These are phyloP conservation scores for Suillus plorans DNA, from an alignment of 768 basidiomycete species.

Conservation along the genomic window DNA sequence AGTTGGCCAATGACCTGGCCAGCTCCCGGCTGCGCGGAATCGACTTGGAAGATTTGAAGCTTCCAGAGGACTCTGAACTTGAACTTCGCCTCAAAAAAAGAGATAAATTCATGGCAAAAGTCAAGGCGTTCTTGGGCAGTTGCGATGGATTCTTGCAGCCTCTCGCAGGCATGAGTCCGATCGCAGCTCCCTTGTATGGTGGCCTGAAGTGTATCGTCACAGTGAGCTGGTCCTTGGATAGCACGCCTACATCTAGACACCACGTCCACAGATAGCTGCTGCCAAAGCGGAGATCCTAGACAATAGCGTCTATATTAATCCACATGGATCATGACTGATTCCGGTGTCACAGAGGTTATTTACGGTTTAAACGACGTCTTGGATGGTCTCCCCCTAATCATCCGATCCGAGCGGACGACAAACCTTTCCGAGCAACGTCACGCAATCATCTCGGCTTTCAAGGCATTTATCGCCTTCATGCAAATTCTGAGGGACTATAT, in stretches of 20 bases:
- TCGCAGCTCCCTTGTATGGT: not conserved
- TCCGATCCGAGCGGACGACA: not conserved
- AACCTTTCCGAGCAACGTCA: not conserved
- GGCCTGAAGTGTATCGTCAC: not conserved
- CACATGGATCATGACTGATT: not conserved
- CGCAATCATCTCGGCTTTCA: not conserved
- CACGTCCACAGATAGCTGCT: not conserved
- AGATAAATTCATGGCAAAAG: not conserved
- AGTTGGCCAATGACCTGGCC: not conserved
- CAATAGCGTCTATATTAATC: not conserved
- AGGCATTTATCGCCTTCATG: not conserved
- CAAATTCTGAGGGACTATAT: not conserved
- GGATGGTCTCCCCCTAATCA: not conserved
- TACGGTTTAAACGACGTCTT: not conserved
- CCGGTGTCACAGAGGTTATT: not conserved
- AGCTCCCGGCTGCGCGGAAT: not conserved
- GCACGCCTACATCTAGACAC: not conserved
- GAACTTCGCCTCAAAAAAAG: not conserved
- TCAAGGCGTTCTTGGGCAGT: not conserved
- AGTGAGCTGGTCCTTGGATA: not conserved
- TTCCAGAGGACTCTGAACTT: not conserved
- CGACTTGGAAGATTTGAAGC: not conserved
- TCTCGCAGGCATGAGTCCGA: not conserved
- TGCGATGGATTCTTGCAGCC: not conserved
- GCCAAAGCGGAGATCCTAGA: not conserved